Conservation (phyloP, 441 rosid genomes). For the Adansonia rubrostipa region DNA sequence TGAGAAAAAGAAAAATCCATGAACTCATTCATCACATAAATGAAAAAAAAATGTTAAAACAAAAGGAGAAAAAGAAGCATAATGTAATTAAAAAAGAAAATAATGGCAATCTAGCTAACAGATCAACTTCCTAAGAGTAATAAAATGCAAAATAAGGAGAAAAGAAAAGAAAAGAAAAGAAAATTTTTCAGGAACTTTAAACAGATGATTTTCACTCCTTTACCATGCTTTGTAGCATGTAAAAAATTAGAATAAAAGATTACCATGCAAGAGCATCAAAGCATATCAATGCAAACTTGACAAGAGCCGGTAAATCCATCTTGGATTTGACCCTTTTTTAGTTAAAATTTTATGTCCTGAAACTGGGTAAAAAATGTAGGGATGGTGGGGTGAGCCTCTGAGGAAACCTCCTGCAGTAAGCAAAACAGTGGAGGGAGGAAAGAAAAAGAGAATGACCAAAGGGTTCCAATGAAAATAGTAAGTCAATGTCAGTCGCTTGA, state of each 20-base stretch:
- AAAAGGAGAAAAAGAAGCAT: background rate
- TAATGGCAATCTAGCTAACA: background rate
- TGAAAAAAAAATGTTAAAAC: background rate
- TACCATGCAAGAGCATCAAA: slow-evolving; percentile 36
- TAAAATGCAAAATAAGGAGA: background rate
- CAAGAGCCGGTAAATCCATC: slow-evolving; percentile 27
- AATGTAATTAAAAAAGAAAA: background rate
- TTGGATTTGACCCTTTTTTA: background rate
- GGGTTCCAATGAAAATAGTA: background rate
- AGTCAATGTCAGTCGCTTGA: background rate
- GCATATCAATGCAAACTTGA: slow-evolving; percentile 27
- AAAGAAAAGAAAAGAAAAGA: too few species aligned
- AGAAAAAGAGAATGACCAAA: background rate
- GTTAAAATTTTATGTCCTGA: background rate
- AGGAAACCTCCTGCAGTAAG: slow-evolving; percentile 15
- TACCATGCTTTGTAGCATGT: background rate
- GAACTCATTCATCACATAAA: background rate
- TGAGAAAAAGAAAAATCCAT: background rate
- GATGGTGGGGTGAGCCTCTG: background rate
- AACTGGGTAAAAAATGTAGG: background rate
- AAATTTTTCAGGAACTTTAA: background rate
- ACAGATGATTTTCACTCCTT: background rate
- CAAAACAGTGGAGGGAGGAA: background rate
- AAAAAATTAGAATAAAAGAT: background rate
- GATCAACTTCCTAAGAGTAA: background rate